Conservation (phyloP, 2,329 filamentous ascomycete species). For the Aureobasidium pullulans region DNA sequence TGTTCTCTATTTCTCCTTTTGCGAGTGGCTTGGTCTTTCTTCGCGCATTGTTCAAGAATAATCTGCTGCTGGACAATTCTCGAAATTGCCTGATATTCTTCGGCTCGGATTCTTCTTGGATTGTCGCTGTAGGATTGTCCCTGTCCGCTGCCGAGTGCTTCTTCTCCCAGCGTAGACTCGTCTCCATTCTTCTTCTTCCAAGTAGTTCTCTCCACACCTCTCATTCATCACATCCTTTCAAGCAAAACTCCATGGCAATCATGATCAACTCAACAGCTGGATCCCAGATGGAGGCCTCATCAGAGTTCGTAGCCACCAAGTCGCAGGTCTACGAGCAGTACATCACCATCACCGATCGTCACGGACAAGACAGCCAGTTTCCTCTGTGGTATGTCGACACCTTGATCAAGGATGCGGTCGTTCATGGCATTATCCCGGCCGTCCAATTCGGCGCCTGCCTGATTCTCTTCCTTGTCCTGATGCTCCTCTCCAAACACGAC, state of each 20-base stretch:
- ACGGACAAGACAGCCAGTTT: constrained; percentile 39
- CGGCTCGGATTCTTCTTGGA: neutral
- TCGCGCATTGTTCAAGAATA: neutral
- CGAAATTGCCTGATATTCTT: neutral
- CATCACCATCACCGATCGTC: constrained; percentile 37
- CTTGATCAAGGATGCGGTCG: constrained; percentile 43
- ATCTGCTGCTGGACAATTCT: neutral
- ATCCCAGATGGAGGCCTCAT: neutral
- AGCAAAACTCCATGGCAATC: no score
- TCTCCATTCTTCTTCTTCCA: neutral
- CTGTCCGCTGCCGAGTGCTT: neutral
- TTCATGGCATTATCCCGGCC: constrained; percentile 46
- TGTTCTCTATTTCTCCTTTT: neutral
- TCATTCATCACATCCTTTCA: neutral
- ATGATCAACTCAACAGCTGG: neutral
- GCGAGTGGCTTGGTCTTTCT: neutral
- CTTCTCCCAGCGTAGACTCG: neutral
- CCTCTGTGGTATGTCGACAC: constrained; percentile 38
- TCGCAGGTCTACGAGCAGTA: constrained; percentile 26
- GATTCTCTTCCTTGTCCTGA: constrained; percentile 57
- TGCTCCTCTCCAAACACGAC: constrained; percentile 58
- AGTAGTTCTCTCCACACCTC: neutral
- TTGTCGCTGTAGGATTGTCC: neutral
- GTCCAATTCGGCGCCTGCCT: constrained; percentile 65
- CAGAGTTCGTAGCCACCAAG: neutral